Evolutionary conservation across 345 rosid species (phyloP).

Genomic region (Pistacia atlantica): DNA sequence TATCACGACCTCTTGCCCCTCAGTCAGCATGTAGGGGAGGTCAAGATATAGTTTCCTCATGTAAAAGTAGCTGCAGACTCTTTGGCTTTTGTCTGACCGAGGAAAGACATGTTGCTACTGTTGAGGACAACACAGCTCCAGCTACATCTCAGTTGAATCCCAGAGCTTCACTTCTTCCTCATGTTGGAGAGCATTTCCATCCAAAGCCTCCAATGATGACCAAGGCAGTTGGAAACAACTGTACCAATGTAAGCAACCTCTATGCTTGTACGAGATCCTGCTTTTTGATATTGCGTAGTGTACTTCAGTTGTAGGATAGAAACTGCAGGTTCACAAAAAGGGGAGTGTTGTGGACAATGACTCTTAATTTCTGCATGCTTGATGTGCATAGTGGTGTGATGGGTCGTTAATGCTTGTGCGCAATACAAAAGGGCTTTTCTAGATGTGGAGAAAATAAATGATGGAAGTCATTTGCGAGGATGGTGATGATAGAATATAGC

Average conservation of each 20-base stretch:
- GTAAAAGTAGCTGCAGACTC: slow-evolving; percentile 85
- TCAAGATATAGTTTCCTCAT: slow-evolving; percentile 49
- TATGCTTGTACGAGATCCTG: slow-evolving; percentile 43
- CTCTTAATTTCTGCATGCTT: not conserved
- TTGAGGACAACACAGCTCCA: slow-evolving; percentile 32
- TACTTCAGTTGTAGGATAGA: slow-evolving; percentile 6
- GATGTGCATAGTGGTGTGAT: not conserved
- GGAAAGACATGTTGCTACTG: slow-evolving; percentile 40
- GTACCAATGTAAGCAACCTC: slow-evolving; percentile 62
- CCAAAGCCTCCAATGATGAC: slow-evolving; percentile 37
- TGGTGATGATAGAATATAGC: not conserved
- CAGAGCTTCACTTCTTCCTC: slow-evolving; percentile 43
- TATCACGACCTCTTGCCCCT: slow-evolving; percentile 28
- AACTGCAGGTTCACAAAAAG: not conserved
- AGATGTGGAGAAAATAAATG: not conserved
- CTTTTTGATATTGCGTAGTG: slow-evolving; percentile 45
- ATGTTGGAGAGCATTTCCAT: slow-evolving; percentile 50
- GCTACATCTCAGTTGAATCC: slow-evolving; percentile 31
- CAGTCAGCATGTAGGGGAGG: slow-evolving; percentile 29
- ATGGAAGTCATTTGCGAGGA: not conserved
- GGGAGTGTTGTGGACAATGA: slow-evolving; percentile 1
- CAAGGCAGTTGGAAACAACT: slow-evolving; percentile 52
- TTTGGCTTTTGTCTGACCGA: slow-evolving; percentile 90
- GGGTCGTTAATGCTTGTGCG: not conserved
- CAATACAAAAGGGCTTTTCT: not conserved